These are phyloP conservation scores for Mesostigma viride DNA, from an alignment of 139 green algal genomes.

Conservation along the genomic window DNA sequence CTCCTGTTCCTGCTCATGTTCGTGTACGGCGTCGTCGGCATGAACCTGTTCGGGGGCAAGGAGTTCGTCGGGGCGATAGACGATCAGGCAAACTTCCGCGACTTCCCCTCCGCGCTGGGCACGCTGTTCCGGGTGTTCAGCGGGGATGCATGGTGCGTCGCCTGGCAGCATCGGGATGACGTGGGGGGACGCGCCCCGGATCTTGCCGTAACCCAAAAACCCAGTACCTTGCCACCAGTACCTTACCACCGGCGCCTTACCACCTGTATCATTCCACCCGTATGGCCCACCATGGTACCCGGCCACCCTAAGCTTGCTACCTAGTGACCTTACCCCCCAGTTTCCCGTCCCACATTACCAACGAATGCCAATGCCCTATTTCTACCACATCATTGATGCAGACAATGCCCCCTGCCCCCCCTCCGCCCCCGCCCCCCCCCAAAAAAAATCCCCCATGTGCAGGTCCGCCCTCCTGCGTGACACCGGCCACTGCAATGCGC, in stretches of 20 bases:
- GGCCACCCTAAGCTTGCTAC: no score
- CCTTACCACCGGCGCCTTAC: background rate
- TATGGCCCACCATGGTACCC: no score
- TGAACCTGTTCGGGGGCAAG: constrained; percentile 27
- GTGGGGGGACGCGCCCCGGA: background rate
- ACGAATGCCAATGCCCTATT: no score
- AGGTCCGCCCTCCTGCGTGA: background rate
- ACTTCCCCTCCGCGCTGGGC: constrained; percentile 45
- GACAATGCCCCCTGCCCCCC: background rate
- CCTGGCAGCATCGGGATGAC: constrained; percentile 37
- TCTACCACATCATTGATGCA: background rate
- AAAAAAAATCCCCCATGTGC: no score
- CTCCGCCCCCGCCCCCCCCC: background rate
- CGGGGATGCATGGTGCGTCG: constrained; percentile 50
- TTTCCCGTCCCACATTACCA: no score
- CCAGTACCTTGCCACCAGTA: background rate
- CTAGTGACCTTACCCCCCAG: no score
- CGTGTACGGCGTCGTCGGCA: constrained; percentile 23
- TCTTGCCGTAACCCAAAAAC: background rate
- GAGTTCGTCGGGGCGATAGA: background rate
- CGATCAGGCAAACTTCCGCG: constrained; percentile 49
- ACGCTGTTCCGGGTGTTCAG: constrained; percentile 48
- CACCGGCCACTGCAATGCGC: background rate
- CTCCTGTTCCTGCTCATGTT: constrained; percentile 33
- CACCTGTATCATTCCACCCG: no score